Conservation (phyloP, 2,329 filamentous ascomycete species). For the Chrysoporthe puriensis region DNA sequence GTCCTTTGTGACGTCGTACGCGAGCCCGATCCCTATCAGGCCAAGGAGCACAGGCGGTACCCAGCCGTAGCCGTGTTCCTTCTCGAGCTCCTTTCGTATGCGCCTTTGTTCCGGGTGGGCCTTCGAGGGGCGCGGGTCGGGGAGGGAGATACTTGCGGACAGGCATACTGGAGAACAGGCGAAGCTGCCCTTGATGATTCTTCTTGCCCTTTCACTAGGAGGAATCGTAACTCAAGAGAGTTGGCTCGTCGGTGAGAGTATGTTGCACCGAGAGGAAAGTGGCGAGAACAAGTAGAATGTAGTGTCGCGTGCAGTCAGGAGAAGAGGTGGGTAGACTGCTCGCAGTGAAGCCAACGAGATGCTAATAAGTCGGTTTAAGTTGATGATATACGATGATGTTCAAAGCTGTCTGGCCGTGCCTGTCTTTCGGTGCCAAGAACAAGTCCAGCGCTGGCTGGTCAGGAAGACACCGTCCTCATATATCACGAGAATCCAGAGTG, state of each 20-base stretch:
- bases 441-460: not conserved
- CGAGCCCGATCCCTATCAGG: slow-evolving; percentile 40
- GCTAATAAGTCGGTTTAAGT: no score
- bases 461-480: not conserved
- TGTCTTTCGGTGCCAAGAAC: not conserved
- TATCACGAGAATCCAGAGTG: not conserved
- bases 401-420: not conserved
- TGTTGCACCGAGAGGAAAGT: not conserved
- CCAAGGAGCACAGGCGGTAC: slow-evolving; percentile 44
- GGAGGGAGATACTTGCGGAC: slow-evolving; percentile 30
- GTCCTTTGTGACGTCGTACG: slow-evolving; percentile 47
- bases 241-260: not conserved
- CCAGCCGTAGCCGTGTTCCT: slow-evolving; percentile 47
- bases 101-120: slow-evolving; percentile 44
- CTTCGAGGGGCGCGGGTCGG: slow-evolving; percentile 41
- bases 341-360: no score
- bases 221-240: not conserved
- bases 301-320: not conserved
- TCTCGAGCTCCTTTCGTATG: slow-evolving; percentile 44
- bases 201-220: not conserved
- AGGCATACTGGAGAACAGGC: slow-evolving; percentile 15
- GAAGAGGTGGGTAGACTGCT: no score
- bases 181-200: not conserved
- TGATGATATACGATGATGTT: not conserved
- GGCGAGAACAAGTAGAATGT: not conserved